Conservation (phyloP, 78 protist species). For the Dictyostelium purpureum region DNA sequence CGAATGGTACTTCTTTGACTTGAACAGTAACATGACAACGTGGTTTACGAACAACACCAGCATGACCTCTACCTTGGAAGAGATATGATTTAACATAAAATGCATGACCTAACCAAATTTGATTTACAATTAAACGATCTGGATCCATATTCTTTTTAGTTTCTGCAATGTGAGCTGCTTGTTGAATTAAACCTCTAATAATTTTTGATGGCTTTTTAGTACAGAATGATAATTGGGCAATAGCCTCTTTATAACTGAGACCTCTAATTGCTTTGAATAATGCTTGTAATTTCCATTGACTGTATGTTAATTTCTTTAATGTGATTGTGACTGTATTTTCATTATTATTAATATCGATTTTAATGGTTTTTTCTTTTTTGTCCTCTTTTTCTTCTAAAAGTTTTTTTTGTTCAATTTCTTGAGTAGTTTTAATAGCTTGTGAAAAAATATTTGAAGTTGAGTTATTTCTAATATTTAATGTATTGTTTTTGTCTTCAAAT, state of each 20-base stretch:
- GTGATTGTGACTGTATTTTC: constrained; percentile 7
- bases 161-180: constrained; percentile 58
- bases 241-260: constrained; percentile 42
- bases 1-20: constrained; percentile 1
- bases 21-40: constrained; percentile 48
- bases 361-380: not conserved
- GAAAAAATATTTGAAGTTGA: constrained; percentile 5
- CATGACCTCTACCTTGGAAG: constrained; percentile 59
- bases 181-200: constrained; percentile 55
- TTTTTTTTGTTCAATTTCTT: not conserved
- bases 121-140: constrained; percentile 63
- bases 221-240: constrained; percentile 52
- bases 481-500: not conserved
- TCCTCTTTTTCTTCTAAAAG: not conserved
- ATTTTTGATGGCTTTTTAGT: constrained; percentile 41
- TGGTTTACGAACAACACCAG: constrained; percentile 36
- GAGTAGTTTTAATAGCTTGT: constrained; percentile 10
- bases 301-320: not conserved
- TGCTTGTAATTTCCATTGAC: constrained; percentile 60
- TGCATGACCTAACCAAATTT: constrained; percentile 66
- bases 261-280: constrained; percentile 52
- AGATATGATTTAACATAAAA: not conserved
- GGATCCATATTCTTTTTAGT: constrained; percentile 17
- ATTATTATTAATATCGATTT: not conserved
- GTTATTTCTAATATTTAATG: not conserved